Base-by-base conservation (phyloP, 768 basidiomycete species). In the Amanita pseudoporphyria region DNA sequence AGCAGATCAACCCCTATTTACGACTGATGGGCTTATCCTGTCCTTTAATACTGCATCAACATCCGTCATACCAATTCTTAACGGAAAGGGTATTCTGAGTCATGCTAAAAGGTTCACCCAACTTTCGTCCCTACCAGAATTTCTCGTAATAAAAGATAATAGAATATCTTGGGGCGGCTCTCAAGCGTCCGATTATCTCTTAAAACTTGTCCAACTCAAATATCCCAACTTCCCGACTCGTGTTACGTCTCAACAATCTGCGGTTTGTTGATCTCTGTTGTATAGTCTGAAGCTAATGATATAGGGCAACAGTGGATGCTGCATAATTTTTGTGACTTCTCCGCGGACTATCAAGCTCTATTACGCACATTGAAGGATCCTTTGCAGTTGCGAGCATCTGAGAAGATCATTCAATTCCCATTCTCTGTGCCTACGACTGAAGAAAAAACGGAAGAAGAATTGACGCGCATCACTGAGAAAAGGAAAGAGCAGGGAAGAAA, bases 121-220 rank as follows among this genome's bases (percentile, higher is more conserved):
- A 28, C 13, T 19, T 40, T 5, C 9, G 10, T 1, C 16, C 33
- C 36, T 35, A 3, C 9, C 22, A 16, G 6, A 36, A 9, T 19
- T 13, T 35, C 37, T 36, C 24, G 24, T 19, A 24, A 12, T 5
- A 32, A 18, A 50, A 19, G 26, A 3, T 48, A 16, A 4, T 53
- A 96, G 94, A 54, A 88, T 99, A 65, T 87, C 91, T 3, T 98
- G 92, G 90, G 96, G 96, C 22, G 80, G 86, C 21, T 78, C 81
- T 2, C 94, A 97, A 58, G 81, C 91, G 1, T 81, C 89, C 0
- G 96, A 99, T 49, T 87, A 96, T 59, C 75, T 97, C 45, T 79
- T 94, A 53, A 96, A 93, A 60, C 81, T 95, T 18, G 82, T 94
- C 36, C 94, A 97, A 61, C 77, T 98, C 31, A 99, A 98, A 65